Conservation (phyloP, 768 basidiomycete genomes). For the Lyophyllum decastes region DNA sequence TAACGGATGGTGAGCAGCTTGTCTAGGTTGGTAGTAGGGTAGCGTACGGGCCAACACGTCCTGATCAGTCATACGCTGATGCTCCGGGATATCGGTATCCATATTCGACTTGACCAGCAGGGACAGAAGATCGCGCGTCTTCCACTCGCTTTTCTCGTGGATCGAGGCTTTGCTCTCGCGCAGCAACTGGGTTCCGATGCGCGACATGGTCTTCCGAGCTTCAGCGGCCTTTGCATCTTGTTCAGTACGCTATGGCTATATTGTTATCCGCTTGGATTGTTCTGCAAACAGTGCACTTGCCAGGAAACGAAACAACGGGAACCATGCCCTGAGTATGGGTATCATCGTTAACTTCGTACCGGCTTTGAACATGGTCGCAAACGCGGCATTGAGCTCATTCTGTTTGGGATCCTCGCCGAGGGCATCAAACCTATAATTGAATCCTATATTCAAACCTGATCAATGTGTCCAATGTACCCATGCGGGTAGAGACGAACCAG, state of each 20-base stretch:
- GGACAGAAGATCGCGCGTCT: slow-evolving; percentile 51
- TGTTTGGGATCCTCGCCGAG: slow-evolving; percentile 25
- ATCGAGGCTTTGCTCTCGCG: slow-evolving; percentile 39
- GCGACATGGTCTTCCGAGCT: slow-evolving; percentile 34
- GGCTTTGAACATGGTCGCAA: slow-evolving; percentile 43
- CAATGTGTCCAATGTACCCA: neutral
- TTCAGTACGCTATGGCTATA: slow-evolving; percentile 15
- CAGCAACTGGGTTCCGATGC: slow-evolving; percentile 44
- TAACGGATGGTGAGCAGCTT: no score
- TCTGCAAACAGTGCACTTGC: slow-evolving; percentile 22
- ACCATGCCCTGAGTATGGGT: slow-evolving; percentile 23
- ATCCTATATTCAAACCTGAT: slow-evolving; percentile 15
- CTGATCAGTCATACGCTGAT: slow-evolving; percentile 19
- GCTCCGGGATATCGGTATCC: slow-evolving; percentile 38
- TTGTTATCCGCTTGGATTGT: neutral
- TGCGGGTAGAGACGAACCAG: slow-evolving; percentile 39
- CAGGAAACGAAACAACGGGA: slow-evolving; percentile 37
- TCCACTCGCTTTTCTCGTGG: slow-evolving; percentile 13
- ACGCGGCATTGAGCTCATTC: slow-evolving; percentile 49
- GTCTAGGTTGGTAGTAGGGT: no score
- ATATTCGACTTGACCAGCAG: slow-evolving; percentile 51
- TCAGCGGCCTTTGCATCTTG: slow-evolving; percentile 14
- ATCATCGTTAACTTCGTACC: slow-evolving; percentile 33
- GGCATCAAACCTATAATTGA: slow-evolving; percentile 29
- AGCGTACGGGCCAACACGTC: slow-evolving; percentile 19